Evolutionary conservation across 2,329 filamentous ascomycete species (phyloP).

Genomic region (Xylaria arbuscula): DNA sequence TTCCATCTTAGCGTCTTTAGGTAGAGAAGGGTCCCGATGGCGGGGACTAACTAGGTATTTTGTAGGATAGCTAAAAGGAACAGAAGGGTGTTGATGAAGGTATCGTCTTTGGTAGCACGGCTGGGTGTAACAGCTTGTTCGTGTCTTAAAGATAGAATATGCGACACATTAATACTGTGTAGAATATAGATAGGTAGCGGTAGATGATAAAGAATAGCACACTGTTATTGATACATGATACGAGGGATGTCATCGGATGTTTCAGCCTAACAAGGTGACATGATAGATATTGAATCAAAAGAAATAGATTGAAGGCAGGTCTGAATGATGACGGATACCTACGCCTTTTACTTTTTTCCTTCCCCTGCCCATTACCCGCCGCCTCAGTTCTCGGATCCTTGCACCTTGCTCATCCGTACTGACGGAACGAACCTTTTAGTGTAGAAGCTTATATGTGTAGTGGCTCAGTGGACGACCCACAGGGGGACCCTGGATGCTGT

Average conservation of each 20-base stretch:
- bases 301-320: neutral
- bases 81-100: constrained; percentile 21
- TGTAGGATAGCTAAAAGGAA: constrained; percentile 31
- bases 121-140: constrained; percentile 30
- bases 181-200: neutral
- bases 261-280: neutral
- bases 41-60: constrained; percentile 26
- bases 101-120: constrained; percentile 28
- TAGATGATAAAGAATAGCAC: neutral
- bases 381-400: constrained; percentile 21
- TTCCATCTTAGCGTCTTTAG: constrained; percentile 31
- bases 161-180: neutral
- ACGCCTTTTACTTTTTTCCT: neutral
- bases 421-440: neutral
- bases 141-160: neutral
- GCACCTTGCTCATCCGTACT: neutral
- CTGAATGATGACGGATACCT: no score
- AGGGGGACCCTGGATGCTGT: constrained; percentile 4
- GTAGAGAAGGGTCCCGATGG: constrained; percentile 25
- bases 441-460: constrained; percentile 1
- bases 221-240: neutral
- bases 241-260: neutral
- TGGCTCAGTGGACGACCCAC: constrained; percentile 12
- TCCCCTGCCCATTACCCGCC: constrained; percentile 1
- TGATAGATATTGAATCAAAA: neutral